Base-by-base conservation (phyloP, 805 yeast species). In the Candida ovalis region DNA sequence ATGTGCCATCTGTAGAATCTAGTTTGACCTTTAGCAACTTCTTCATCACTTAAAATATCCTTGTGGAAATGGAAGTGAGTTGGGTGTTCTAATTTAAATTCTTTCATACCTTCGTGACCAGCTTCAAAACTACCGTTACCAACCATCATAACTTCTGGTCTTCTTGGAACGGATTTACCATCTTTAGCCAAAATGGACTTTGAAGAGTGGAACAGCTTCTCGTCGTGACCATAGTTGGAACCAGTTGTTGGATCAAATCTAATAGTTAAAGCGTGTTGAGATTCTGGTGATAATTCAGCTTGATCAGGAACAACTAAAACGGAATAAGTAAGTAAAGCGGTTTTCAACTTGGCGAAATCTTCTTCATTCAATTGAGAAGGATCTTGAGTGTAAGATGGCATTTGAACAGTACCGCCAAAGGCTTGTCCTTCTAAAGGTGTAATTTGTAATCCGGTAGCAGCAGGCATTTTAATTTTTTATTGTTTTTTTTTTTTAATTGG, bases 1-100 rank as follows among this genome's bases (percentile, higher is more conserved):
- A 89, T 88, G 69, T 89, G 96, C 96, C 96, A 89, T 69, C 96
- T 79, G 77, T 88, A 89, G 66, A 83, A 89, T 58, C 95, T 76
- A 2, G 96, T 89, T 65, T 78, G 77, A 44, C 82, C 79, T 22
- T 78, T 61, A 7, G 73, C 77, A 53, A 84, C 77, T 55, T 88
- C 80, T 40, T 81, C 82, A n/a, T 78, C 76, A 17, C 82, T 71
- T 52, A 89, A 74, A 1, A 81, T 75, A 13, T 75, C 69, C 56
- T 83, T 82, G 70, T 89, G 96, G 77, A 89, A 89, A 1, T 84
- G 76, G 56, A 80, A 78, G 64, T 89, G 96, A 2, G 88, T 82
- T 41, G 96, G 96, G 62, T 89, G 96, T 38, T 87, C 86, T 52
- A 88, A 77, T 2, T 50, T 54, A 46, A 65, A 62, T 48, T 85